Evolutionary conservation across 2,329 filamentous ascomycete genomes (phyloP).

Genomic region (Nothophoma quercina): DNA sequence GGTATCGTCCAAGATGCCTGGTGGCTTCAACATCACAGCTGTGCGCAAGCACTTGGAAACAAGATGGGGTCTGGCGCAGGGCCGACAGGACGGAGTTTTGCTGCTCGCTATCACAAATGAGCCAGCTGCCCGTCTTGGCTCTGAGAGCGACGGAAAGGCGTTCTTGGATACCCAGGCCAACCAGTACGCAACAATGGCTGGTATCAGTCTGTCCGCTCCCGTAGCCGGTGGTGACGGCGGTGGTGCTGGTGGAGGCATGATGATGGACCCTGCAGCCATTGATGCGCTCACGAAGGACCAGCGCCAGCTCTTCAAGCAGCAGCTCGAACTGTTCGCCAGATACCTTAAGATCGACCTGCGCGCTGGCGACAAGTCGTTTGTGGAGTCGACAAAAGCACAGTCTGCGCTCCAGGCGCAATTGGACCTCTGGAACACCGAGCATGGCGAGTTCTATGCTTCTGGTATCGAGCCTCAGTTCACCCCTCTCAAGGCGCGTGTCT

Average conservation of each 20-base stretch:
- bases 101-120: constrained; percentile 92
- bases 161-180: constrained; percentile 89
- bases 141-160: constrained; percentile 88
- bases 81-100: constrained; percentile 89
- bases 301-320: constrained; percentile 94
- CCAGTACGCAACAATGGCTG: constrained; percentile 85
- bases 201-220: constrained; percentile 81
- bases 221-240: constrained; percentile 74
- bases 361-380: constrained; percentile 92
- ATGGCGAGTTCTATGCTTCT: constrained; percentile 93
- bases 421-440: constrained; percentile 93
- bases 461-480: constrained; percentile 96
- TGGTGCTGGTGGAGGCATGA: constrained; percentile 84
- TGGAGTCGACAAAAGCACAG: constrained; percentile 84
- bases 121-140: constrained; percentile 84
- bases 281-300: constrained; percentile 98
- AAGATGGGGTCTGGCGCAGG: constrained; percentile 85
- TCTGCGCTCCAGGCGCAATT: constrained; percentile 90
- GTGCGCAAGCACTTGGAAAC: constrained; percentile 95
- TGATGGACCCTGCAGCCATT: constrained; percentile 98
- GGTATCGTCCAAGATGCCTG: constrained; percentile 99
- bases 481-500: constrained; percentile 89
- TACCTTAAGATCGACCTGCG: constrained; percentile 98
- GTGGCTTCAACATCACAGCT: constrained; percentile 97
- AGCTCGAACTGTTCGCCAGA: constrained; percentile 90